phyloP scores from a whole-genome alignment of 495 filamentous ascomycete genomes.

The Aspergillus olivimuriae region DNA sequence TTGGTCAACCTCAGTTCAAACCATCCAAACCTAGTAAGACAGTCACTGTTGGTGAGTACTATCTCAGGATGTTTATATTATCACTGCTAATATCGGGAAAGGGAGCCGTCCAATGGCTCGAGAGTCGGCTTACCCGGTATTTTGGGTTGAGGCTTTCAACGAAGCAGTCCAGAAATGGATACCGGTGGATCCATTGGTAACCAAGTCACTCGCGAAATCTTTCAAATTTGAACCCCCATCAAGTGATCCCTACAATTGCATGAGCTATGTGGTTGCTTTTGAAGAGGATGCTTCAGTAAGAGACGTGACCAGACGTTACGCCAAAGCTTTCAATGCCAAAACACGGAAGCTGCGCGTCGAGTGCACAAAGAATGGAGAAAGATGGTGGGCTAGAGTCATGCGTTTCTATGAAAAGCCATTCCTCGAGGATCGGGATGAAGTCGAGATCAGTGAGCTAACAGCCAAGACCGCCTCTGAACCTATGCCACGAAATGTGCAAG shows the following conservation, averaged over 20 bases:
- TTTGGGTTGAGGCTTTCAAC: constrained; percentile 92
- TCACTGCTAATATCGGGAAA: background rate
- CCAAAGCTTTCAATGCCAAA: constrained; percentile 81
- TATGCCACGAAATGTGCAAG: constrained; percentile 82
- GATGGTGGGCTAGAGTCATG: constrained; percentile 67
- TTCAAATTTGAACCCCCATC: constrained; percentile 75
- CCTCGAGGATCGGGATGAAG: constrained; percentile 62
- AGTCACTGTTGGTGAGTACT: constrained; percentile 3
- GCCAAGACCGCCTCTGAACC: constrained; percentile 67
- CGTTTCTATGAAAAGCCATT: constrained; percentile 51
- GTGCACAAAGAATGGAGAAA: constrained; percentile 52
- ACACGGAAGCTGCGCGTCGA: constrained; percentile 74
- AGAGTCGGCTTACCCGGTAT: constrained; percentile 68
- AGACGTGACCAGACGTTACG: constrained; percentile 79
- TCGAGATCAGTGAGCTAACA: constrained; percentile 72
- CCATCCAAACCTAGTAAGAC: constrained; percentile 15
- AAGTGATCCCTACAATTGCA: constrained; percentile 60
- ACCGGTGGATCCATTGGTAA: constrained; percentile 79
- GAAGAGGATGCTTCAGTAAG: constrained; percentile 65
- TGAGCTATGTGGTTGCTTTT: constrained; percentile 84
- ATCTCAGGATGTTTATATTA: no score
- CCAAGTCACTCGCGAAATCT: constrained; percentile 65
- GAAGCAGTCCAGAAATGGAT: constrained; percentile 83
- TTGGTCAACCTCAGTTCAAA: constrained; percentile 40
- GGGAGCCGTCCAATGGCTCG: constrained; percentile 16